Percentiles rank a stretch among this genome's conserved stretches.
Conservation (phyloP, 2,329 filamentous ascomycete genomes). For the Blastomyces emzantsi region DNA sequence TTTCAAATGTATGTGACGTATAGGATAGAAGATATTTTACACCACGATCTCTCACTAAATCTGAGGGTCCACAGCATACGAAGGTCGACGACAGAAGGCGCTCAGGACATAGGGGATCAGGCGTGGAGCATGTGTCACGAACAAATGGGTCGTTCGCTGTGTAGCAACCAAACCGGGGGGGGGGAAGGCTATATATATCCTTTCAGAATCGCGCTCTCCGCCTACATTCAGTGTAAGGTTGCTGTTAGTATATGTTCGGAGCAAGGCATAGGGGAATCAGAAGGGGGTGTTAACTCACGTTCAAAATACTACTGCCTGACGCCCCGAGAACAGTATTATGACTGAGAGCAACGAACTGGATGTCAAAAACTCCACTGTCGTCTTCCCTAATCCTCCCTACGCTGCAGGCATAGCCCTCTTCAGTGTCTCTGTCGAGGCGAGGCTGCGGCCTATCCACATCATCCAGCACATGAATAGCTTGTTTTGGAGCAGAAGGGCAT, state of each 20-base stretch:
- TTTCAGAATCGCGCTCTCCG: slow-evolving; percentile 79
- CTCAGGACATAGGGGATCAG: too few relatives aligned
- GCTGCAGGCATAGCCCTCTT: slow-evolving; percentile 79
- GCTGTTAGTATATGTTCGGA: not conserved
- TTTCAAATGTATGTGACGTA: too few relatives aligned
- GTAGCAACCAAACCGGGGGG: not conserved
- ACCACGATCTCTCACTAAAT: too few relatives aligned
- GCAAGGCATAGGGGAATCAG: not conserved
- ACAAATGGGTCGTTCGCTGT: not conserved
- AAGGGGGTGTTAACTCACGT: slow-evolving; percentile 39
- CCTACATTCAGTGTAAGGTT: slow-evolving; percentile 26
- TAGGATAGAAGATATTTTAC: too few relatives aligned
- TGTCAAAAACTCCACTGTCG: slow-evolving; percentile 72
- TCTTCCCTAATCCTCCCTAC: slow-evolving; percentile 79
- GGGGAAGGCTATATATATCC: slow-evolving; percentile 55
- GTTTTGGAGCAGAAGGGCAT: slow-evolving; percentile 74
- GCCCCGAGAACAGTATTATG: slow-evolving; percentile 92
- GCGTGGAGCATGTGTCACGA: too few relatives aligned
- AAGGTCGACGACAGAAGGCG: too few relatives aligned
- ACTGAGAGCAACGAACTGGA: slow-evolving; percentile 89
- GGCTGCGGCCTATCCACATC: slow-evolving; percentile 87
- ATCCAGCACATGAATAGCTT: slow-evolving; percentile 80
- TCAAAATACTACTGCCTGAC: slow-evolving; percentile 90
- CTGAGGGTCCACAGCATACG: too few relatives aligned
- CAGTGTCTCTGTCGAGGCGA: slow-evolving; percentile 74